Evolutionary conservation across 2,329 filamentous ascomycete genomes (phyloP), one percentile per base, ranked within the genome.

Genomic region (Cercospora nicotianae): DNA sequence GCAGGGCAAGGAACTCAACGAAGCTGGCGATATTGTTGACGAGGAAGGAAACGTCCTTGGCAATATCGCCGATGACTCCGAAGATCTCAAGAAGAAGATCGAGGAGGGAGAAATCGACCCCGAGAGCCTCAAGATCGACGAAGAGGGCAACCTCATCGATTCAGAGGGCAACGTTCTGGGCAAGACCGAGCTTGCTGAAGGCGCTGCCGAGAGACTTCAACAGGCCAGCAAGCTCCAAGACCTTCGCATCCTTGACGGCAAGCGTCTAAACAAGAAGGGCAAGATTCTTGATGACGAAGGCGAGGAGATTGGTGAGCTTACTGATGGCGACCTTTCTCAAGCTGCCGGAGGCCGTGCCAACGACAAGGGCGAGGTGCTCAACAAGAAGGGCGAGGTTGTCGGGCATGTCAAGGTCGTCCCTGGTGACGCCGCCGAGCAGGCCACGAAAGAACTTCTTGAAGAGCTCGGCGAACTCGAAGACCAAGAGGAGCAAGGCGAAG

Each of bases 211-310:
- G 70, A 82, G 81, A 74, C 80, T 83, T 67, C 79, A 80, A 70
- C 80, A 81, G 63, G 72, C 77, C 39, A 69, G 66, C 51, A 77
- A 79, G 28, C 74, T 78, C 31, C 76, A 78, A 64, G 68, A 74
- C 60, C 78, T 83, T 53, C 82, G 84, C 70, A 84, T 84, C 73
- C 73, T 85, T 59, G 79, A 86, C 74, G 82, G 85, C 73, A 79
- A 83, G 64, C 86, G 85, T 76, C 81, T 87, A 77, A 87, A 86
- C 79, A 86, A 86, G 80, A 86, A 86, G 79, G 83, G 83, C 77
- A 83, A 83, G 77, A 78, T 85, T 63, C 80, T 85, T 58, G 81
- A 84, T 67, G 80, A 82, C 53, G 83, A 85, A 61, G 83, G 83
- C 28, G 83, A 85, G 69, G 80, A 82, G 72, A 83, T 85, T 71